Evolutionary conservation across 1,284 basidiomycete species (phyloP).

Genomic region (Ganoderma resinaceum): DNA sequence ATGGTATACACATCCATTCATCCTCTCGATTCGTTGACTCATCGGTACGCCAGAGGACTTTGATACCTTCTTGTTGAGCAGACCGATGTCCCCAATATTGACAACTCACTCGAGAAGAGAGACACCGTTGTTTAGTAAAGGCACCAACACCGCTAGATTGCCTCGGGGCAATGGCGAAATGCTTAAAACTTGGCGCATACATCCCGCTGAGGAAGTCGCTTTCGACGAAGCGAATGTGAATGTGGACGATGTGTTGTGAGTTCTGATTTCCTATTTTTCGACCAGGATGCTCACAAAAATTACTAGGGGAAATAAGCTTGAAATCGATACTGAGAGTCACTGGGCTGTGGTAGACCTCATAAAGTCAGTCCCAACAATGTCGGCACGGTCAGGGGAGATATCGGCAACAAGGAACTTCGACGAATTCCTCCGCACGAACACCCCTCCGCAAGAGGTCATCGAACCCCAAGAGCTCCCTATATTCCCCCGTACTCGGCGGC

Average conservation of each 20-base stretch:
- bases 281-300: not conserved
- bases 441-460: constrained; percentile 42
- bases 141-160: not conserved
- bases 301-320: constrained; percentile 43
- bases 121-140: constrained; percentile 44
- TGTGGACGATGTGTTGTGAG: constrained; percentile 30
- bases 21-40: constrained; percentile 4
- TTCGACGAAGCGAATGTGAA: constrained; percentile 12
- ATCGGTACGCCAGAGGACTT: constrained; percentile 31
- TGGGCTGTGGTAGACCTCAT: constrained; percentile 30
- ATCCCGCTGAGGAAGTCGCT: constrained; percentile 6
- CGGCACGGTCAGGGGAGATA: not conserved
- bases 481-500: constrained; percentile 49
- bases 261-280: not conserved
- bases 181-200: constrained; percentile 12
- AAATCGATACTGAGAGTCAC: constrained; percentile 39
- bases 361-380: constrained; percentile 24
- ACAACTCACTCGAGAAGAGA: constrained; percentile 45
- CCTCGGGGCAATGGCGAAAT: constrained; percentile 20
- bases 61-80: constrained; percentile 35
- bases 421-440: constrained; percentile 43
- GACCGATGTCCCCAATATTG: constrained; percentile 50
- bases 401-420: constrained; percentile 33
- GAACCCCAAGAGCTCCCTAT: constrained; percentile 48
- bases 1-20: constrained; percentile 23